phyloP scores from a whole-genome alignment of 2,329 filamentous ascomycete genomes.

The Plenodomus lindquistii region DNA sequence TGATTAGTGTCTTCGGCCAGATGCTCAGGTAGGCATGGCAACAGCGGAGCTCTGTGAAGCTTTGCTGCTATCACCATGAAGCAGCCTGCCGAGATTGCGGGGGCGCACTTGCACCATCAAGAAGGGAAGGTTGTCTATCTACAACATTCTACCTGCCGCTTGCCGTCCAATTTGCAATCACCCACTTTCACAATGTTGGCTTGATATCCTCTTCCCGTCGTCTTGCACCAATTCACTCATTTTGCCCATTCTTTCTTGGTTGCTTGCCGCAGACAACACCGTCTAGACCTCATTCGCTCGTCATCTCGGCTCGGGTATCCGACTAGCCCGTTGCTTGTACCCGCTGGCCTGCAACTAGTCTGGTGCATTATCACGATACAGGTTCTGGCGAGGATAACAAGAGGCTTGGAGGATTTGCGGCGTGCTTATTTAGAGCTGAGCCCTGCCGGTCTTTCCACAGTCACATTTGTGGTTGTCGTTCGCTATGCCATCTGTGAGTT shows the following conservation, averaged over 20 bases:
- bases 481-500: slow-evolving; percentile 5
- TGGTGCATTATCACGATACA: slow-evolving; percentile 12
- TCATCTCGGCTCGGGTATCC: slow-evolving; percentile 1
- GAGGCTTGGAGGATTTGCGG: background rate
- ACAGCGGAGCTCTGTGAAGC: background rate
- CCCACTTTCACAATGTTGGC: background rate
- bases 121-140: background rate
- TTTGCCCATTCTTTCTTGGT: background rate
- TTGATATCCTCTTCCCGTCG: background rate
- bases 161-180: background rate
- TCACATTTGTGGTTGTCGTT: slow-evolving; percentile 8
- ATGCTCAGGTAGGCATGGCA: background rate
- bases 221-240: background rate
- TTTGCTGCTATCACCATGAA: background rate
- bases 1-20: background rate
- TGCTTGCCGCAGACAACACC: background rate
- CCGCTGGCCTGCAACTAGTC: slow-evolving; percentile 9
- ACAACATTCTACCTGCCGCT: background rate
- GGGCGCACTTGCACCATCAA: slow-evolving; percentile 1
- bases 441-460: slow-evolving; percentile 1
- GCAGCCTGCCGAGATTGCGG: slow-evolving; percentile 3
- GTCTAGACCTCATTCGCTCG: slow-evolving; percentile 4
- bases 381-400: slow-evolving; percentile 1
- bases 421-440: background rate
- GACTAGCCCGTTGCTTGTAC: slow-evolving; percentile 1